A percentile compares a stretch with the other conserved stretches of the same genome.
These are phyloP conservation scores for Cerioporus squamosus DNA, from an alignment of 1,284 basidiomycete species.

Conservation along the genomic window DNA sequence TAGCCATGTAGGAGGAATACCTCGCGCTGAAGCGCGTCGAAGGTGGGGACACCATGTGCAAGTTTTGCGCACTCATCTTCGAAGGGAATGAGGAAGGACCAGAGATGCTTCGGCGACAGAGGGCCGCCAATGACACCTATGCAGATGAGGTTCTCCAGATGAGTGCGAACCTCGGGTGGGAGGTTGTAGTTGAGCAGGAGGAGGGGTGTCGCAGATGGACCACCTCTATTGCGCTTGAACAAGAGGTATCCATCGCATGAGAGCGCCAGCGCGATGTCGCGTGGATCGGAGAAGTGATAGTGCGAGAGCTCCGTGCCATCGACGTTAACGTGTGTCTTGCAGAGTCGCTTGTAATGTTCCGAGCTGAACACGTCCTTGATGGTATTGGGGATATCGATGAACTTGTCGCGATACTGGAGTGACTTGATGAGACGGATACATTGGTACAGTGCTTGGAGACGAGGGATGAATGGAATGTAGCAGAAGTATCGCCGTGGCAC, in stretches of 20 bases:
- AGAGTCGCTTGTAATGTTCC: too few relatives aligned
- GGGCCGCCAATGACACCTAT: slow-evolving; percentile 47
- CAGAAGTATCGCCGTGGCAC: too few relatives aligned
- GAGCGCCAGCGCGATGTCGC: slow-evolving; percentile 36
- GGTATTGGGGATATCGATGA: too few relatives aligned
- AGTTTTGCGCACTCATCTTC: slow-evolving; percentile 42
- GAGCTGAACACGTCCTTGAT: too few relatives aligned
- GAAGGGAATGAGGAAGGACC: slow-evolving; percentile 45
- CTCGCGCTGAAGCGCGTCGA: slow-evolving; percentile 28
- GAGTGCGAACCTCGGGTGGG: slow-evolving; percentile 37
- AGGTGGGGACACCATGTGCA: slow-evolving; percentile 39
- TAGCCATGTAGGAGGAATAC: slow-evolving; percentile 41
- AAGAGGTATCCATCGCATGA: slow-evolving; percentile 44
- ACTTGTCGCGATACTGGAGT: background rate
- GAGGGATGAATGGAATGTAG: too few relatives aligned
- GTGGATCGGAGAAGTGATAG: slow-evolving; percentile 25
- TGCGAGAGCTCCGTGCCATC: too few relatives aligned
- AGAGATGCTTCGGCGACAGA: slow-evolving; percentile 42
- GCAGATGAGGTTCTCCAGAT: slow-evolving; percentile 35
- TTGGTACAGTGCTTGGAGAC: too few relatives aligned
- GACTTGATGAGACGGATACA: too few relatives aligned
- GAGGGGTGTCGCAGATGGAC: slow-evolving; percentile 33
- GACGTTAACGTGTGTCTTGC: too few relatives aligned
- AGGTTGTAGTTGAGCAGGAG: slow-evolving; percentile 45
- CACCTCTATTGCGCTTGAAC: slow-evolving; percentile 36